These are phyloP conservation scores for Lodderomyces theae DNA, from an alignment of 1,139 yeast genomes.

Conservation along the genomic window DNA sequence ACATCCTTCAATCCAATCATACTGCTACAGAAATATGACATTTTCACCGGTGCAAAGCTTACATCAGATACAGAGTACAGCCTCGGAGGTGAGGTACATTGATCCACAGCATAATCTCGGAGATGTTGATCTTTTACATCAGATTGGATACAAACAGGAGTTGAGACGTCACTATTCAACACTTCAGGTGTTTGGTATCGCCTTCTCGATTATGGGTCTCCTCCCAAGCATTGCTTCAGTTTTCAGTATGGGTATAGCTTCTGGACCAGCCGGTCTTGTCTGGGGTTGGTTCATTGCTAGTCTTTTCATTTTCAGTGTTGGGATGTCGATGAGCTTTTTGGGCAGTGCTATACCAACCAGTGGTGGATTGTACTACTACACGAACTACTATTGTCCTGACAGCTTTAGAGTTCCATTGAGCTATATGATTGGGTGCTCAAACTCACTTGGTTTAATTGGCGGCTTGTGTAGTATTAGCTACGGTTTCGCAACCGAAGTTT, in stretches of 20 bases:
- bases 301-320: conserved; percentile 53
- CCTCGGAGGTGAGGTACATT: conserved; percentile 24
- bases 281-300: conserved; percentile 74
- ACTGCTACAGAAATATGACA: neutral
- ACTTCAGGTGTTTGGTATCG: conserved; percentile 50
- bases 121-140: conserved; percentile 50
- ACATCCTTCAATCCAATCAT: neutral
- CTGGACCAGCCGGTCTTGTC: conserved; percentile 47
- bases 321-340: conserved; percentile 59
- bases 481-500: conserved; percentile 35
- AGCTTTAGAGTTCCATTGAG: conserved; percentile 28
- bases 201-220: conserved; percentile 52
- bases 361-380: conserved; percentile 65
- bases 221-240: conserved; percentile 45
- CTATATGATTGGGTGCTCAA: conserved; percentile 44
- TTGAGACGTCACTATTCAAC: conserved; percentile 45
- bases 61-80: conserved; percentile 11
- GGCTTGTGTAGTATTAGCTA: conserved; percentile 36
- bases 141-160: conserved; percentile 54
- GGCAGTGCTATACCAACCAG: conserved; percentile 68
- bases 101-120: conserved; percentile 24
- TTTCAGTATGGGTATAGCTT: conserved; percentile 34
- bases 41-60: conserved; percentile 6
- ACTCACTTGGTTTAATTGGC: conserved; percentile 32
- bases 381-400: conserved; percentile 36